phyloP scores from a whole-genome alignment of 306 rosid genomes.

The Hippophae gyantsensis region DNA sequence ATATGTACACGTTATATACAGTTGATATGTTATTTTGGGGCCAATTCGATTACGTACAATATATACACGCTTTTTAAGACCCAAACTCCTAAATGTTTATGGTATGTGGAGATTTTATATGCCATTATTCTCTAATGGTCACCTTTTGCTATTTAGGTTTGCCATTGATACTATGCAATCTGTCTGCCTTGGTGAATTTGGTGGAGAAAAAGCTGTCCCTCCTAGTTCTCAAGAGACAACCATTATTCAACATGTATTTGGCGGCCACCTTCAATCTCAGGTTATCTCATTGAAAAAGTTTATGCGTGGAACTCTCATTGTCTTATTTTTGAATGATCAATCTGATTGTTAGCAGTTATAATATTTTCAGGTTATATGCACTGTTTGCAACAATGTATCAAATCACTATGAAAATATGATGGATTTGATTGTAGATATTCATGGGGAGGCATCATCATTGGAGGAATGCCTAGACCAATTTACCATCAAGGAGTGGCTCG shows the following conservation, averaged over 20 bases:
- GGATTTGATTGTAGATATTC: conserved; percentile 97
- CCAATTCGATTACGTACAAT: no score
- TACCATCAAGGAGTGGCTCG: conserved; percentile 72
- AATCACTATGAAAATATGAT: conserved; percentile 90
- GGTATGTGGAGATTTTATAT: neutral
- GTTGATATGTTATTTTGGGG: no score
- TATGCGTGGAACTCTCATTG: neutral
- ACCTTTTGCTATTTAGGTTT: conserved; percentile 39
- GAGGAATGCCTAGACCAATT: conserved; percentile 95
- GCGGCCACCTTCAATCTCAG: conserved; percentile 92
- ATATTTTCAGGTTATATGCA: conserved; percentile 64
- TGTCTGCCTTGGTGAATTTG: conserved; percentile 86
- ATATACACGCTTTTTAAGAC: no score
- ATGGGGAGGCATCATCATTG: conserved; percentile 84
- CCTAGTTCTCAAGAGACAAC: conserved; percentile 74
- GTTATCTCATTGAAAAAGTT: conserved; percentile 26
- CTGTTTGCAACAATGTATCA: conserved; percentile 63
- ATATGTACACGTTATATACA: no score
- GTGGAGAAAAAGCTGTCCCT: conserved; percentile 79
- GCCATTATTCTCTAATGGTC: conserved; percentile 1
- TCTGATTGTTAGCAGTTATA: neutral
- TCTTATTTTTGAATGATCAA: neutral
- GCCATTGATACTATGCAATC: conserved; percentile 95
- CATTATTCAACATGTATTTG: conserved; percentile 84
- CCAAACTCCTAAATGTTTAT: no score